phyloP scores from a whole-genome alignment of 1,139 yeast species.

The Protomyces macrosporus region DNA sequence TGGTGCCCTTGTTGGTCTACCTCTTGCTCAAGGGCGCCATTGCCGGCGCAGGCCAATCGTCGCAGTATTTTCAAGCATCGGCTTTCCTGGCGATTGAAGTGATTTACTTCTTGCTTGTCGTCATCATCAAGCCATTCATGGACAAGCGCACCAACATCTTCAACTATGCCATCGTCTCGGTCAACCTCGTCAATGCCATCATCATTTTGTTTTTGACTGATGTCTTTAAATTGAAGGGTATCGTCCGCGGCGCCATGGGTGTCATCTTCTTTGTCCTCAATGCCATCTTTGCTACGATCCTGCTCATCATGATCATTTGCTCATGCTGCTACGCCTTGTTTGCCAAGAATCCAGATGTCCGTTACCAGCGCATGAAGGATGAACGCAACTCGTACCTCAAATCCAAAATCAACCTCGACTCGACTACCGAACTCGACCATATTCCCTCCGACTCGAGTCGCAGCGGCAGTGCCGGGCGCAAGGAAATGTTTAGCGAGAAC shows the following conservation, averaged over 20 bases:
- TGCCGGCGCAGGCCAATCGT: conserved; percentile 75
- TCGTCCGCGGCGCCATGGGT: conserved; percentile 87
- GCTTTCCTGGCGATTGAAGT: conserved; percentile 72
- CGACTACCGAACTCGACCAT: conserved; percentile 20
- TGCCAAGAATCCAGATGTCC: conserved; percentile 87
- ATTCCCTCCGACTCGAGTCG: conserved; percentile 7
- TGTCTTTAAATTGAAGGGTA: conserved; percentile 64
- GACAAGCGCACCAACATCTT: conserved; percentile 89
- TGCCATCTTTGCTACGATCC: conserved; percentile 79
- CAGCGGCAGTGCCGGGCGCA: conserved; percentile 7
- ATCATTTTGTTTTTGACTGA: conserved; percentile 86
- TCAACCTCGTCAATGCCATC: conserved; percentile 73
- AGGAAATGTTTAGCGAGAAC: conserved; percentile 21
- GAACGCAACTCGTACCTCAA: conserved; percentile 56
- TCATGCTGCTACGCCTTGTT: conserved; percentile 79
- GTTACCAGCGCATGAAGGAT: conserved; percentile 95
- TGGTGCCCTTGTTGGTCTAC: conserved; percentile 59
- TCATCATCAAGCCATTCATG: conserved; percentile 80
- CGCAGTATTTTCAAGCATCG: conserved; percentile 77
- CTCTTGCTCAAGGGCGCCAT: conserved; percentile 69
- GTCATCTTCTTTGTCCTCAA: conserved; percentile 84
- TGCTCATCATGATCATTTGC: conserved; percentile 71
- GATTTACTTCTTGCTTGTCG: conserved; percentile 55
- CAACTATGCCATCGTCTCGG: conserved; percentile 76
- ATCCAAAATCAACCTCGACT: conserved; percentile 23